Base-by-base conservation (phyloP, 108 stramenopile species). In the Fragilariopsis cylindrus region DNA sequence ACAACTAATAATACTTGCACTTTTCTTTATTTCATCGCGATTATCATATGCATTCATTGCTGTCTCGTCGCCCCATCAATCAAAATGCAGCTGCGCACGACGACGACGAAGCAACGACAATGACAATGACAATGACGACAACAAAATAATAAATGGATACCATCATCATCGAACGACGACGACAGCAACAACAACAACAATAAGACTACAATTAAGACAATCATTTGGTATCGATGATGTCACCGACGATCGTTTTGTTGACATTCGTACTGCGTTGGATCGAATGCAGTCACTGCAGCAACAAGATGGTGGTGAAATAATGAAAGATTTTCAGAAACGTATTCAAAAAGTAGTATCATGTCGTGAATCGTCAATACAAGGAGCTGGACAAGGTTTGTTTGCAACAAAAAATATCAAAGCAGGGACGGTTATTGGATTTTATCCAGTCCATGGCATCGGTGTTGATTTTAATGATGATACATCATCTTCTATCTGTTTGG, bases 321-420 rank as follows among this genome's bases (percentile, higher is more conserved):
- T 69, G 47, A 63, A 70, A 63, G 47, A 74, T 58, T 72, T 72
- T 16, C 15, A 57, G 48, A 42, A 69, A 15, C 69, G 70, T 7
- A 58, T 74, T 63, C 70, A 50, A 21, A 56, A 71, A 19, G 52
- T 54, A 11, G 76, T 81, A 1, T 50, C 70, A 30, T 52, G 55
- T 8, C 62, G 42, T 44, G 48, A 81, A 55, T 81, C 79, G 7
- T 64, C 81, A 13, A 85, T 85, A 30, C 69, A 67, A 7, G 79
- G 73, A 43, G 85, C 85, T n/a, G 85, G 85, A 47, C 18, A 52
- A 48, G 85, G 85, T 16, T 56, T 87, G n/a, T 87, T 87, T 76
- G 86, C 86, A 4, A 78, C 56, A n/a, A 56, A 80, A 65, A 75
- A 83, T 40, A 79, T 87, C n/a, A 57, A 75, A 58, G 41, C 63